Percentiles rank a stretch among this genome's conserved stretches.
Conservation (phyloP, 345 rosid species). For the Eucalyptus erythrocorys region DNA sequence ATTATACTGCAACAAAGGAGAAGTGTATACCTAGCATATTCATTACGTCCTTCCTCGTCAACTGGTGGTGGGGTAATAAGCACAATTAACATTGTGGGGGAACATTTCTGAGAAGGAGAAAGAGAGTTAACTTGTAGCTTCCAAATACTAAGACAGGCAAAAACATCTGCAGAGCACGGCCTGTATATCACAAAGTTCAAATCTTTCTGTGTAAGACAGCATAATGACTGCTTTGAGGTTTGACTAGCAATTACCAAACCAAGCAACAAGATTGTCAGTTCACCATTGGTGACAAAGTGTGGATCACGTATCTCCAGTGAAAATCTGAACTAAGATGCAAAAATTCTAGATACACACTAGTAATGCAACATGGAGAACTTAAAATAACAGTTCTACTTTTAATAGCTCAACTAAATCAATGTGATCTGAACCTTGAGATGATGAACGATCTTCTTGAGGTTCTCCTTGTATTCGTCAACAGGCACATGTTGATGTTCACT, state of each 20-base stretch:
- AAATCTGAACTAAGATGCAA: background rate
- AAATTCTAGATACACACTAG: background rate
- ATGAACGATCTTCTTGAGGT: conserved; percentile 52
- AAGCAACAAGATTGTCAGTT: background rate
- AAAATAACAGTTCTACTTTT: background rate
- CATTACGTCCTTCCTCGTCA: conserved; percentile 53
- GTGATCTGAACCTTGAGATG: conserved; percentile 61
- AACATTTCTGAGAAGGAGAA: conserved; percentile 38
- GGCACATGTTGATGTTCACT: conserved; percentile 80
- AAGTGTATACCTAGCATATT: conserved; percentile 39
- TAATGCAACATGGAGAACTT: background rate
- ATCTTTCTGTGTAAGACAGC: background rate
- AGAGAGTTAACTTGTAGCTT: background rate
- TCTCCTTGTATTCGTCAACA: conserved; percentile 57
- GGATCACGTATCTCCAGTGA: background rate
- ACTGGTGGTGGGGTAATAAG: conserved; percentile 87
- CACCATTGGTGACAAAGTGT: background rate
- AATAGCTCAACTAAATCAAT: background rate
- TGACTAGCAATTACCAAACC: background rate
- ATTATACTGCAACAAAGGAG: background rate
- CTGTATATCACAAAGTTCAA: background rate
- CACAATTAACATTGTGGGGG: conserved; percentile 59
- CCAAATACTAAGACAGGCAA: background rate
- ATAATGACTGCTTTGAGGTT: background rate
- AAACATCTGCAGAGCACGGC: background rate